These are phyloP conservation scores for Cadophora luteo-olivacea DNA, from an alignment of 2,329 filamentous ascomycete genomes.

Conservation along the genomic window DNA sequence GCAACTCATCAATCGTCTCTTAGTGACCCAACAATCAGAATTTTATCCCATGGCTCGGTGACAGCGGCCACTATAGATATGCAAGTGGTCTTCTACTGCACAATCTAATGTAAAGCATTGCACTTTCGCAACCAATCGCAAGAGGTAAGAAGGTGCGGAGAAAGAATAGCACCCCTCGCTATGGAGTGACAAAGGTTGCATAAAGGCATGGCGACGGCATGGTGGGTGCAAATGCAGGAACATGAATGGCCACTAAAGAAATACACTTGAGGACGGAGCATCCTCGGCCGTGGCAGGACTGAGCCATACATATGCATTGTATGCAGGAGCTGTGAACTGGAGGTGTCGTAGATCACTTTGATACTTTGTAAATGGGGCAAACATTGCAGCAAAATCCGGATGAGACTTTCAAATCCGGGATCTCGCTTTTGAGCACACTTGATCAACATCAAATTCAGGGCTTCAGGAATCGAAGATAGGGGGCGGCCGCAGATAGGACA, in stretches of 20 bases:
- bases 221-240: conserved; percentile 9
- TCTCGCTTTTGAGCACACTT: neutral
- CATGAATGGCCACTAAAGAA: conserved; percentile 4
- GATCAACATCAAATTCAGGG: neutral
- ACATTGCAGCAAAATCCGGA: neutral
- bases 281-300: neutral
- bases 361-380: neutral
- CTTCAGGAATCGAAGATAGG: neutral
- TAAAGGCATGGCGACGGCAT: neutral
- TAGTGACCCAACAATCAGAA: neutral
- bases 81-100: neutral
- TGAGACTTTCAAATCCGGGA: neutral
- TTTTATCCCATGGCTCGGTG: neutral
- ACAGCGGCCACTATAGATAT: neutral
- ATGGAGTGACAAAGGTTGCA: conserved; percentile 11
- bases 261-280: neutral
- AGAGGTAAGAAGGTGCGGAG: neutral
- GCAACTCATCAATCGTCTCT: neutral
- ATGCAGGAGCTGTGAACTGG: neutral
- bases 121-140: conserved; percentile 9
- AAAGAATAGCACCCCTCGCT: neutral
- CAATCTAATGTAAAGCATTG: conserved; percentile 4
- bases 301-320: neutral
- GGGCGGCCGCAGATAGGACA: conserved; percentile 5
- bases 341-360: neutral